Percentiles rank a stretch among this genome's conserved stretches.
Conservation (phyloP, 352 stramenopile genomes). For the Phytophthora sansomeana region DNA sequence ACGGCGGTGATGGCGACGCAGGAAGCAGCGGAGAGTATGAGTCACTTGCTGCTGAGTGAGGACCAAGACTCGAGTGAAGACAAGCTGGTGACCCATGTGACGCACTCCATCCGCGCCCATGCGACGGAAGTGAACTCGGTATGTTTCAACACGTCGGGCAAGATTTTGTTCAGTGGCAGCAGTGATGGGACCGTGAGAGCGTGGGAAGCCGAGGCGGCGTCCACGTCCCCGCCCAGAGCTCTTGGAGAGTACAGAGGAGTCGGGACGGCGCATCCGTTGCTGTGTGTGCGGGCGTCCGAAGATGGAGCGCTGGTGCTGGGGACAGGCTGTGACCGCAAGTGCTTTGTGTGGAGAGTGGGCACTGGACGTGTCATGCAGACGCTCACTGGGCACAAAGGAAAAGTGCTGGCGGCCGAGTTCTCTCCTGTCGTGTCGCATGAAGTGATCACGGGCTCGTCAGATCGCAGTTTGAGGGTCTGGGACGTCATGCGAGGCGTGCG, state of each 20-base stretch:
- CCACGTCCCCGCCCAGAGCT: conserved; percentile 27
- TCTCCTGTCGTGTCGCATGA: conserved; percentile 59
- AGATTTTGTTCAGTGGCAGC: conserved; percentile 84
- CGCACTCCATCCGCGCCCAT: conserved; percentile 75
- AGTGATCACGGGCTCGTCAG: conserved; percentile 81
- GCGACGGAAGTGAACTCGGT: conserved; percentile 88
- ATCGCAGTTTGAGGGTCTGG: conserved; percentile 83
- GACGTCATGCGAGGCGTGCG: conserved; percentile 70
- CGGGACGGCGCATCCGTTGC: conserved; percentile 80
- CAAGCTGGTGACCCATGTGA: conserved; percentile 48
- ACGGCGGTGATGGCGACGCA: conserved; percentile 41
- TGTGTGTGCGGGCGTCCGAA: conserved; percentile 82
- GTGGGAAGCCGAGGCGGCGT: conserved; percentile 67
- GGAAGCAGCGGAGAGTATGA: conserved; percentile 59
- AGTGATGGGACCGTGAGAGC: conserved; percentile 85
- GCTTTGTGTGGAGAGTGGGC: conserved; percentile 85
- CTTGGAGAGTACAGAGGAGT: conserved; percentile 83
- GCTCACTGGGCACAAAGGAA: conserved; percentile 85
- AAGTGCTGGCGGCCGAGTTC: conserved; percentile 85
- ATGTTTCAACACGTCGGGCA: conserved; percentile 84
- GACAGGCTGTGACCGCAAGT: conserved; percentile 86
- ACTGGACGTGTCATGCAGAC: conserved; percentile 85
- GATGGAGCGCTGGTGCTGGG: conserved; percentile 81
- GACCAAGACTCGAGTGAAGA: conserved; percentile 23
- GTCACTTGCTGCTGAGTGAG: conserved; percentile 45